phyloP scores from a whole-genome alignment of 768 basidiomycete genomes.

The Galerina sulciceps region DNA sequence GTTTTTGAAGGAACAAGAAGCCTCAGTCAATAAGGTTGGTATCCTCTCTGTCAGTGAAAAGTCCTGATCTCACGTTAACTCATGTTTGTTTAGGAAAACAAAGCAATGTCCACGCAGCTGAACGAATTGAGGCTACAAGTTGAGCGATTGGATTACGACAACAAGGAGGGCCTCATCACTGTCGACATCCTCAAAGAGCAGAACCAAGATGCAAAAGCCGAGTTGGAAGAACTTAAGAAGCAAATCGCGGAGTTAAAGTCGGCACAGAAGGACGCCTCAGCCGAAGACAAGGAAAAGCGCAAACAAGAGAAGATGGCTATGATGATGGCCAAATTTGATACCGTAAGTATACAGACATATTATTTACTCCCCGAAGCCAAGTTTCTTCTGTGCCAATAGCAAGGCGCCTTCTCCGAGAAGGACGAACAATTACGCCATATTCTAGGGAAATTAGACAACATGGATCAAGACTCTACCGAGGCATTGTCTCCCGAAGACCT shows the following conservation, averaged over 20 bases:
- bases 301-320: slow-evolving; percentile 99
- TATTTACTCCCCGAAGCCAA: neutral
- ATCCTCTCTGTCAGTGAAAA: neutral
- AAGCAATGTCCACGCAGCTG: slow-evolving; percentile 89
- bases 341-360: slow-evolving; percentile 56
- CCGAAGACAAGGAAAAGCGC: slow-evolving; percentile 97
- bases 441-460: slow-evolving; percentile 80
- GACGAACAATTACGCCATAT: slow-evolving; percentile 90
- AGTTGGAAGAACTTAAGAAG: slow-evolving; percentile 89
- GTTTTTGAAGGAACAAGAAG: slow-evolving; percentile 92
- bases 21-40: slow-evolving; percentile 71
- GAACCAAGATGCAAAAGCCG: slow-evolving; percentile 82
- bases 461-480: slow-evolving; percentile 62
- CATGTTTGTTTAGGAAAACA: slow-evolving; percentile 73
- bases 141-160: slow-evolving; percentile 92
- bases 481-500: slow-evolving; percentile 78
- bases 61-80: neutral
- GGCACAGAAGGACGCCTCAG: slow-evolving; percentile 81
- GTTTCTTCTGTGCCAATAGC: slow-evolving; percentile 45
- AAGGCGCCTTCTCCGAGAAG: slow-evolving; percentile 95
- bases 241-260: slow-evolving; percentile 78
- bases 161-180: slow-evolving; percentile 92
- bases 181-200: slow-evolving; percentile 96
- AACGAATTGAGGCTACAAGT: slow-evolving; percentile 92
- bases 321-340: slow-evolving; percentile 99